Evolutionary conservation across 345 rosid species (phyloP), one percentile per base, ranked within the genome.

Genomic region (Trapa incisa): DNA sequence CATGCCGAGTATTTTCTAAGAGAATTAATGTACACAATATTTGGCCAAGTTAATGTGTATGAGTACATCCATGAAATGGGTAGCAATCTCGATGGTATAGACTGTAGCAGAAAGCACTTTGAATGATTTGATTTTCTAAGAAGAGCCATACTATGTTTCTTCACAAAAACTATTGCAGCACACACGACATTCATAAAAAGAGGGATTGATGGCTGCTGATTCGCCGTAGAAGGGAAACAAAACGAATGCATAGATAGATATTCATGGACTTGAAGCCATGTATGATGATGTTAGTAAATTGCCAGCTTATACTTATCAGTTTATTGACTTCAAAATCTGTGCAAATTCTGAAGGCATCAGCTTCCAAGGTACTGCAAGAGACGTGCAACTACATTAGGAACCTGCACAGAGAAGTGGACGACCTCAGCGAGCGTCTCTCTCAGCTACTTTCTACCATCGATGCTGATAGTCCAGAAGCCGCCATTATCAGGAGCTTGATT

Each of bases 401-500:
- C 62, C 65, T 73, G 64, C 76, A 73, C 66, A 65, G 65, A 50
- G 76, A 73, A 61, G 76, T 68, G 60, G 76, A 73, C 38, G 72
- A 73, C 68, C 71, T 73, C 37, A 73, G 76, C 45, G 72, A 68
- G 68, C 68, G 76, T 35, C 71, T 73, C 37, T 73, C 76, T 3
- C 68, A 73, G 68, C 71, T 73, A 6, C 64, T 73, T 61, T 50
- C 76, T 62, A 68, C 76, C 66, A 68, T 73, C 37, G 76, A 73
- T 61, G 68, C 76, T 38, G 65, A 73, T 47, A 73, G 72, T 68
- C 76, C 76, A 0, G 76, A 73, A 57, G 76, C 76, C 17, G 71
- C 76, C 68, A 73, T 73, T 54, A 68, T 73, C 43, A 68, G 76
- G 68, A 68, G 76, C 72, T 73, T 73, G 54, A 73, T 73, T 73